Base-by-base conservation (phyloP, 2,329 filamentous ascomycete species). In the Microdochium paspali region DNA sequence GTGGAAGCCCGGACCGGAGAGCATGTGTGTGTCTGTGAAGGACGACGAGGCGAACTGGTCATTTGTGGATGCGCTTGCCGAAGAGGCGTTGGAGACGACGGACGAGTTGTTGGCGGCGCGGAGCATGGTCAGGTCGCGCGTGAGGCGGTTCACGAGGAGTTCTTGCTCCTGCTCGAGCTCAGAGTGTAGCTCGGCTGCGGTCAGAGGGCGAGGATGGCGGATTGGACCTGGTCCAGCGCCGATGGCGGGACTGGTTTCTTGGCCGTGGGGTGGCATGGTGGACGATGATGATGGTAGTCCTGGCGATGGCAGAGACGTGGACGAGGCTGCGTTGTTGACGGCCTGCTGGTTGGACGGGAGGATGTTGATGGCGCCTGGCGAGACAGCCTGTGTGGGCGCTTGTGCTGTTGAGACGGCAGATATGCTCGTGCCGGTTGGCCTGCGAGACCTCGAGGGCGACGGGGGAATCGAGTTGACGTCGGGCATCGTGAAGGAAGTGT, bases 161-260 rank as follows among this genome's bases (percentile, higher is more conserved):
- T 97, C 91, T 58, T 97, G 90, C 62, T 97, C 91, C 66, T 94
- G 93, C 67, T 97, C 91, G 24, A 96, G 74, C 68, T 95, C 82
- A 50, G 87, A 74, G 65, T 96, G 90, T 51, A 97, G 74, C 64
- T 97, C 91, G 3, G 89, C 86, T 1, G 89, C 84, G 0, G 91
- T 96, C 63, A 96, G 70, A 3, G 90, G 90, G 30, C 88, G 79
- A 5, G 91, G 90, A 63, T 95, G 90, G 52, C 91, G 80, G 57
- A 94, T 69, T 3, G 91, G 90, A 0, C 85, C 87, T 48, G 80
- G 79, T 0, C 80, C 81, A 26, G 70, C 61, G 63, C 59, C 24
- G 62, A 60, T 4, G 62, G 51, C 44, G 63, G 63, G 31, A 59
- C 56, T 28, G 56, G n/a, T n/a, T n/a, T 54, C 53, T 48, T 25